Conservation (phyloP, 2,329 filamentous ascomycete genomes). For the Lasiodiplodia citricola region DNA sequence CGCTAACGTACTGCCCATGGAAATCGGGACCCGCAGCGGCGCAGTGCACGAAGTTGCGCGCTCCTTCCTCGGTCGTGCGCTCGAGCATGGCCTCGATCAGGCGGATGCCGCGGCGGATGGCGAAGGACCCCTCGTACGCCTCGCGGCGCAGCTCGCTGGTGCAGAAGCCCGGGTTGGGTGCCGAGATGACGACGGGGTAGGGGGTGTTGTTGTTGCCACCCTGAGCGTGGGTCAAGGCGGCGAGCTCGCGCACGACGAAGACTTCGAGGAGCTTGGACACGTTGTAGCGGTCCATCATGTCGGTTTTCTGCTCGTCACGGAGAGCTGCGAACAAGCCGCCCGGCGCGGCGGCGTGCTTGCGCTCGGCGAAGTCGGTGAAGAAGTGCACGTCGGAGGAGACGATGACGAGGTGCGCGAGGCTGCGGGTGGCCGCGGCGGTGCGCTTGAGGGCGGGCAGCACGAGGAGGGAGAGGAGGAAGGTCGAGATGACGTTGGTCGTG, state of each 20-base stretch:
- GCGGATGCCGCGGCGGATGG: constrained; percentile 10
- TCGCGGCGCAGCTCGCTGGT: constrained; percentile 28
- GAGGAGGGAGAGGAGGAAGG: constrained; percentile 42
- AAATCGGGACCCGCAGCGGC: constrained; percentile 39
- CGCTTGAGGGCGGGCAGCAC: constrained; percentile 37
- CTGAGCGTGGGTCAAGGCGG: constrained; percentile 1
- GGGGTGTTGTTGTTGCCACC: not conserved
- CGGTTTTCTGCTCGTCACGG: constrained; percentile 27
- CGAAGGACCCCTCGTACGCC: not conserved
- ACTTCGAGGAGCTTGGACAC: constrained; percentile 37
- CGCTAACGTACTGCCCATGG: constrained; percentile 49
- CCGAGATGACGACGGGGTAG: constrained; percentile 28
- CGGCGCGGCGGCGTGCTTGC: not conserved
- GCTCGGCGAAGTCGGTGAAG: constrained; percentile 26
- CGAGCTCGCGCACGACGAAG: constrained; percentile 32
- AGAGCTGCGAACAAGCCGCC: constrained; percentile 32
- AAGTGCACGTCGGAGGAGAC: constrained; percentile 29
- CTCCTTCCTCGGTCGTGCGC: constrained; percentile 48
- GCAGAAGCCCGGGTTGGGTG: constrained; percentile 30
- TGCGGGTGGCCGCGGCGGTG: not conserved
- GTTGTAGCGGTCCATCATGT: constrained; percentile 32
- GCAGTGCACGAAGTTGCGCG: constrained; percentile 48
- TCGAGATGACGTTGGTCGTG: constrained; percentile 48
- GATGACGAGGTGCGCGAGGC: constrained; percentile 26
- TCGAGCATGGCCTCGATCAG: constrained; percentile 37